Evolutionary conservation across 768 basidiomycete genomes (phyloP), one percentile per base, ranked within the genome.

Genomic region (Chalciporus piperatus): DNA sequence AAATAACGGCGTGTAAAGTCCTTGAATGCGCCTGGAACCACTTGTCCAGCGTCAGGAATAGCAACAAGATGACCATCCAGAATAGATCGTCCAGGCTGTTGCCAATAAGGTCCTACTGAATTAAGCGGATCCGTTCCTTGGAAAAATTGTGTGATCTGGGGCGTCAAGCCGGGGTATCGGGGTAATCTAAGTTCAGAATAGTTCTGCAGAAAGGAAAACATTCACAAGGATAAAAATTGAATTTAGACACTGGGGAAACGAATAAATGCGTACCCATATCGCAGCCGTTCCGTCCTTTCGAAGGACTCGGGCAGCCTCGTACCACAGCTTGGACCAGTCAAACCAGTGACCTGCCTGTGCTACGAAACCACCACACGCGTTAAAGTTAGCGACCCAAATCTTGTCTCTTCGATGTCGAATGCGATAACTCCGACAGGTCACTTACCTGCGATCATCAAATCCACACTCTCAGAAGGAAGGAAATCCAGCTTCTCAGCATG

Each of bases 321-420:
- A 77, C 87, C 89, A 92, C 14, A 87, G 74, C 53, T 75, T 78
- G 3, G 68, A 62, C 79, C 84, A 89, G 58, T 92, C 77, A 60
- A 92, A 92, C 90, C 90, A 92, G 61, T 93, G 91, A 1, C 82
- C 83, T 0, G 90, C 79, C 66, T 91, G 91, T 1, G 87, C 89
- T 89, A 42, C 3, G 9, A 1, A 19, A 39, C 5, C 20, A 22
- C 23, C 30, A 27, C 16, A 10, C 23, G 49, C 3, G 3, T n/a
- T 11, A 37, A 7, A 14, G 6, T n/a, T n/a, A n/a, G n/a, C n/a
- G n/a, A n/a, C 40, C 17, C 27, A 17, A 35, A 22, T 11, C 12
- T 32, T 11, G 13, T 12, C 14, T 11, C 17, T 6, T n/a, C 9
- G 12, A 12, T 2, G 2, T n/a, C 19, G 1, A 27, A 28, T 22